Evolutionary conservation across 2,329 filamentous ascomycete species (phyloP).

Genomic region (Bipolaris zeicola): DNA sequence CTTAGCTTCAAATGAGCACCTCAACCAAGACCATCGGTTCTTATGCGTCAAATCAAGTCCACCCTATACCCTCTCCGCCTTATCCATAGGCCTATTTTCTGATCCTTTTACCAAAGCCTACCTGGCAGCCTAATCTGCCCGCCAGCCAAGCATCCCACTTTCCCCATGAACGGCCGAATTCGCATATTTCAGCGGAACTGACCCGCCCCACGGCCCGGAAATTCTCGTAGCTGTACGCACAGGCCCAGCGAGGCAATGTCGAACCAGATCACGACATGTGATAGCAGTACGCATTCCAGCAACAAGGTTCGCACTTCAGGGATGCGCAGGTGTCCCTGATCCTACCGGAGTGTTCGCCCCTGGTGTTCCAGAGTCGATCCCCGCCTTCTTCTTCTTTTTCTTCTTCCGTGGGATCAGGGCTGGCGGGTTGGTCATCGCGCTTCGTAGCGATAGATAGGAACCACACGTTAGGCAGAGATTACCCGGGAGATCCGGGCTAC

Average conservation of each 20-base stretch:
- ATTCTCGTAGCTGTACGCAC: constrained; percentile 13
- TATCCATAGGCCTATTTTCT: neutral
- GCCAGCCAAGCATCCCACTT: constrained; percentile 2
- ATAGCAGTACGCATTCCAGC: neutral
- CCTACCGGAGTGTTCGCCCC: constrained; percentile 40
- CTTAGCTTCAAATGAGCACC: neutral
- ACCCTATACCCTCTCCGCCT: neutral
- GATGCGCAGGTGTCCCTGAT: constrained; percentile 43
- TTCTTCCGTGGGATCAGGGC: constrained; percentile 47
- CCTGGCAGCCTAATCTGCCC: constrained; percentile 2
- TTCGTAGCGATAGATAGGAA: constrained; percentile 47
- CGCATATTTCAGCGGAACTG: constrained; percentile 5
- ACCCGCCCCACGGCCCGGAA: constrained; percentile 6
- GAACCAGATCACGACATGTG: constrained; percentile 4
- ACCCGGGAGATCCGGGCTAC: constrained; percentile 39
- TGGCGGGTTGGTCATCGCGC: constrained; percentile 40
- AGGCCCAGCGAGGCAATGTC: constrained; percentile 1
- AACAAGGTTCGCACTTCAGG: constrained; percentile 20
- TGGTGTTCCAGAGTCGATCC: constrained; percentile 43
- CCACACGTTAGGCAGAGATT: constrained; percentile 48
- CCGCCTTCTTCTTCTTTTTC: constrained; percentile 48
- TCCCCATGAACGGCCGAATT: constrained; percentile 4
- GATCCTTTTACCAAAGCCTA: neutral
- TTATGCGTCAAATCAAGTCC: neutral
- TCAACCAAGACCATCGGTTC: neutral